Evolutionary conservation across 208 protist genomes (phyloP).

Genomic region (Phytomonas sp.): DNA sequence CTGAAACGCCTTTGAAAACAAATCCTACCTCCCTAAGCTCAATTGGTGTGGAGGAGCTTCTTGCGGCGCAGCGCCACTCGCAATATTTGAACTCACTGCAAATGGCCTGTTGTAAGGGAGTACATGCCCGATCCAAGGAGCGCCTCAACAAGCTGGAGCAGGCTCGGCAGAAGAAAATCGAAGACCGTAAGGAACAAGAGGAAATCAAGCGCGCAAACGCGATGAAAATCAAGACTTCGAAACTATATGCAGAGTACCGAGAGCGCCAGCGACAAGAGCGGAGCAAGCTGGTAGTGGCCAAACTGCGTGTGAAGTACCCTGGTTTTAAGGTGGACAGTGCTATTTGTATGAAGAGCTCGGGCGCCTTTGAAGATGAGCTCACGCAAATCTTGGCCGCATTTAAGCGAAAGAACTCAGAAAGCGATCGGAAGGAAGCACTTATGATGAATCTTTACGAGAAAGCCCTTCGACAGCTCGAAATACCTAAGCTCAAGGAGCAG

Average conservation of each 20-base stretch:
- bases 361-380: constrained; percentile 64
- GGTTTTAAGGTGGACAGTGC: constrained; percentile 50
- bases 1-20: constrained; percentile 9
- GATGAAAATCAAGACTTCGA: constrained; percentile 24
- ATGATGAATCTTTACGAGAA: constrained; percentile 69
- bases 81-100: constrained; percentile 34
- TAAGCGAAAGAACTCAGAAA: constrained; percentile 31
- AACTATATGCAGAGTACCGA: constrained; percentile 43
- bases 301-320: constrained; percentile 65
- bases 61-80: constrained; percentile 26
- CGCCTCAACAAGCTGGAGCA: constrained; percentile 28
- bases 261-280: constrained; percentile 56
- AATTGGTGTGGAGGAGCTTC: constrained; percentile 31
- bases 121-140: constrained; percentile 22
- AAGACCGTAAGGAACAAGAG: constrained; percentile 40
- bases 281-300: constrained; percentile 42
- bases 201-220: constrained; percentile 36
- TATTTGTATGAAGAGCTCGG: constrained; percentile 36
- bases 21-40: constrained; percentile 6
- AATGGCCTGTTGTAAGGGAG: constrained; percentile 24
- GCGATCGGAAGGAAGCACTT: constrained; percentile 45
- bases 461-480: constrained; percentile 53
- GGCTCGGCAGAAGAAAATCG: constrained; percentile 23
- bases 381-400: constrained; percentile 44
- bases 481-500: constrained; percentile 52